These are phyloP conservation scores for Ehretia macrophylla DNA, from an alignment of 257 asterid genomes.

Conservation along the genomic window DNA sequence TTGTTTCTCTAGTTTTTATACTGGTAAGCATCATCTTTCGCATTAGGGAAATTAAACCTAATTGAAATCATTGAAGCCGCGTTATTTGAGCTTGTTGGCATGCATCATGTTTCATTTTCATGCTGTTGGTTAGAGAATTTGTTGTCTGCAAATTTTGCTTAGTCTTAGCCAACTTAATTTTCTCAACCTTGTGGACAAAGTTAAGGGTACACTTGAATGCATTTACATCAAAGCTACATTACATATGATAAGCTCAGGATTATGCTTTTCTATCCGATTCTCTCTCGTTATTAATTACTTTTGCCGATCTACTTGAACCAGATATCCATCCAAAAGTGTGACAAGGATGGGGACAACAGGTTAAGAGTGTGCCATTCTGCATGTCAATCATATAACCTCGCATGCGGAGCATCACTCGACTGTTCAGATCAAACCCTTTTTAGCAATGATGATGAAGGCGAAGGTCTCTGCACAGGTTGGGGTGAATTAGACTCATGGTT, in stretches of 20 bases:
- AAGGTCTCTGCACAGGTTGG: constrained; percentile 98
- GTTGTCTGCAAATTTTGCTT: too few species aligned
- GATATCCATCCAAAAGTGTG: constrained; percentile 97
- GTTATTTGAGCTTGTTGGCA: too few species aligned
- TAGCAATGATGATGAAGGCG: constrained; percentile 81
- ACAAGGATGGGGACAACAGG: constrained; percentile 83
- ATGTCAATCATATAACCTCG: constrained; percentile 83
- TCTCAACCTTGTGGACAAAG: too few species aligned
- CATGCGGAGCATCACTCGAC: constrained; percentile 97
- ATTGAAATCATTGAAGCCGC: too few species aligned
- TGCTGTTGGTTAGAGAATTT: too few species aligned
- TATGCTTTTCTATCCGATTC: background rate
- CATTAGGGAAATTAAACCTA: too few species aligned
- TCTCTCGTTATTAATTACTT: constrained; percentile 1
- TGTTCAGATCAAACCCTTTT: constrained; percentile 95
- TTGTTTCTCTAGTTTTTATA: background rate
- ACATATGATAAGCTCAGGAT: background rate
- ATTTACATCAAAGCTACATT: background rate
- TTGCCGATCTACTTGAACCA: constrained; percentile 24
- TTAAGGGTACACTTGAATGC: too few species aligned
- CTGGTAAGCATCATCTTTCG: too few species aligned
- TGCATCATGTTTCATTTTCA: too few species aligned
- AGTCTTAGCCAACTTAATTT: too few species aligned
- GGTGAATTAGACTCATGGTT: constrained; percentile 83
- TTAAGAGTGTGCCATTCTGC: constrained; percentile 96